Evolutionary conservation across 2,329 filamentous ascomycete species (phyloP).

Genomic region (Akanthomyces lecanii): DNA sequence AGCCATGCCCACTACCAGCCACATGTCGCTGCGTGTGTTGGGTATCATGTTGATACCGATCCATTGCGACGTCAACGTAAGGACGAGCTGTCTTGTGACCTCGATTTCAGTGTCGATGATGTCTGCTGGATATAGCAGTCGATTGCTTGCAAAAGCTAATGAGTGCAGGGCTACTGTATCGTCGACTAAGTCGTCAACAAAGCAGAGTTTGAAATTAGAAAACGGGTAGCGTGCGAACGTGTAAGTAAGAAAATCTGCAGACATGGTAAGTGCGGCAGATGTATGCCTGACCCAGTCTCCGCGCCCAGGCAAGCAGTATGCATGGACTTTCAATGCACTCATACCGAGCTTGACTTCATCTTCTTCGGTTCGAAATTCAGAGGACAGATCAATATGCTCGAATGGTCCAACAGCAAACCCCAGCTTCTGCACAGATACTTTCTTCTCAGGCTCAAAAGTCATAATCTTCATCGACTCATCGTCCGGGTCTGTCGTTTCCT

Average conservation of each 20-base stretch:
- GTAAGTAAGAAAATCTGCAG: slow-evolving; percentile 86
- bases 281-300: slow-evolving; percentile 81
- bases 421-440: slow-evolving; percentile 80
- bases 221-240: slow-evolving; percentile 90
- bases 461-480: slow-evolving; percentile 83
- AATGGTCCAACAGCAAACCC: slow-evolving; percentile 94
- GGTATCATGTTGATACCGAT: slow-evolving; percentile 90
- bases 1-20: slow-evolving; percentile 84
- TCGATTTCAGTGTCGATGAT: slow-evolving; percentile 83
- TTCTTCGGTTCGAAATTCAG: slow-evolving; percentile 82
- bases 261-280: slow-evolving; percentile 76
- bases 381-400: slow-evolving; percentile 80
- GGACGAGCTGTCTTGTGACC: slow-evolving; percentile 73
- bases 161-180: slow-evolving; percentile 76
- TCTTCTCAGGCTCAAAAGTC: slow-evolving; percentile 71
- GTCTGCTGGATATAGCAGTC: slow-evolving; percentile 77
- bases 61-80: slow-evolving; percentile 87
- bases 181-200: slow-evolving; percentile 80
- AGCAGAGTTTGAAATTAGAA: slow-evolving; percentile 86
- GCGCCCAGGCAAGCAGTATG: slow-evolving; percentile 83
- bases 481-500: slow-evolving; percentile 72
- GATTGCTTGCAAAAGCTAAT: slow-evolving; percentile 80
- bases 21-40: slow-evolving; percentile 73
- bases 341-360: slow-evolving; percentile 87
- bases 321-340: slow-evolving; percentile 83